Conservation (phyloP, 169 alveolate species). For the Toxoplasma gondii region DNA sequence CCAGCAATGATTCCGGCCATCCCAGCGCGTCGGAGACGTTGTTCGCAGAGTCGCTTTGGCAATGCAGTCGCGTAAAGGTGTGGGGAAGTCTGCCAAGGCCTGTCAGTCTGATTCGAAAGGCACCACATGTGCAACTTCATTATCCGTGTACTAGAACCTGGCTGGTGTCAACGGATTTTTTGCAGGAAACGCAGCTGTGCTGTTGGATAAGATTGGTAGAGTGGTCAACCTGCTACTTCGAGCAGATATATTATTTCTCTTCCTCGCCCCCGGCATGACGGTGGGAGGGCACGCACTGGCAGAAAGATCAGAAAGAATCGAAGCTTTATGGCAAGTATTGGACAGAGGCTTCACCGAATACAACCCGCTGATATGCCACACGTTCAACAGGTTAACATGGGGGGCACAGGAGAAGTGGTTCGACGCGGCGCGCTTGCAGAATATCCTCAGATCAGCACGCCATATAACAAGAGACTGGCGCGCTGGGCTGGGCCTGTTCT, state of each 20-base stretch:
- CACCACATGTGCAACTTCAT: too few species aligned
- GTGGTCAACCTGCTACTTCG: background rate
- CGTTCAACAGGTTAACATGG: background rate
- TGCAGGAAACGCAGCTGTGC: background rate
- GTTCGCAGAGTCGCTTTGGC: too few species aligned
- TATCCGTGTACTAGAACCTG: too few species aligned
- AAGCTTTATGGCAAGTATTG: background rate
- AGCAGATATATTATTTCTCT: background rate
- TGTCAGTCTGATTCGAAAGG: too few species aligned
- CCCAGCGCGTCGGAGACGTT: too few species aligned
- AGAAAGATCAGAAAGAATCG: background rate
- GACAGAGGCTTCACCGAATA: background rate
- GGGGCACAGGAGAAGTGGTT: background rate
- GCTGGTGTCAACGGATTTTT: background rate
- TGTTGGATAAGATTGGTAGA: background rate
- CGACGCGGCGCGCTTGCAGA: slow-evolving; percentile 20
- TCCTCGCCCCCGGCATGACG: slow-evolving; percentile 2
- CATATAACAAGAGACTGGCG: background rate
- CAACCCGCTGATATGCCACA: background rate
- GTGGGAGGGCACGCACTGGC: slow-evolving; percentile 8
- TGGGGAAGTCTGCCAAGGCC: too few species aligned
- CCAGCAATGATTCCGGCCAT: too few species aligned
- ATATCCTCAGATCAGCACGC: background rate
- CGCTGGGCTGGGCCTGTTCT: background rate
- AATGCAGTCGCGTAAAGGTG: too few species aligned